Evolutionary conservation across 2,329 filamentous ascomycete species (phyloP), one percentile per base, ranked within the genome.

Genomic region (Penicillium griseofulvum): DNA sequence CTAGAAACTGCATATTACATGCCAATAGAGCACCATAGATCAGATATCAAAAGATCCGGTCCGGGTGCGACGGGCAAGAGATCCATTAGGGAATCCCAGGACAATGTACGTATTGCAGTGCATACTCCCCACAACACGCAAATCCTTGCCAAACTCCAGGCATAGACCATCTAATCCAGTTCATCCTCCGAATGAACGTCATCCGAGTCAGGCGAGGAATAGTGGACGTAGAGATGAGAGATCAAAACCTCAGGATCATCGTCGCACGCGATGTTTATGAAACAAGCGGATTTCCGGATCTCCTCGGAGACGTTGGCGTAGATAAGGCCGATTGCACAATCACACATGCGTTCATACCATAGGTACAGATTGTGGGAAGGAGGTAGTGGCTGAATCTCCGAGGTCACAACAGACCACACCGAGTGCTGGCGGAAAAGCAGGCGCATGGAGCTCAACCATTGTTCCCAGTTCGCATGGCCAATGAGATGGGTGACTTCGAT

Each of bases 311-410:
- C 48, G 7, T 52, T 49, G 34, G 19, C 9, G 6, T 47, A 59
- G 17, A 59, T 53, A 2, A 55, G 29, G 0, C 38, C 36, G 1
- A 55, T 10, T 10, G 57, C 52, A 22, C 47, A 50, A 8, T 43
- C 37, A 16, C 44, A 4, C 55, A 55, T 58, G 12, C 33, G 57
- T 6, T 52, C 29, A 14, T 58, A 59, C 57, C 55, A 59, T 1
- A 41, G 3, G 19, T 39, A 44, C 19, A 58, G 22, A 6, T 55
- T 37, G 16, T 59, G 57, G 1, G 16, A 4, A 6, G 22, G 19
- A 3, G 37, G 12, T 1, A 59, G 47, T 14, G 51, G 52, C 26
- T 46, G 17, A 8, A 36, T 8, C 2, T 42, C 51, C 1, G 12
- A 17, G 5, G 33, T 22, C 4, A 49, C 22, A 11, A 52, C 11